Conservation (phyloP, 73 alveolate species). For the Symbiodinium pilosum region DNA sequence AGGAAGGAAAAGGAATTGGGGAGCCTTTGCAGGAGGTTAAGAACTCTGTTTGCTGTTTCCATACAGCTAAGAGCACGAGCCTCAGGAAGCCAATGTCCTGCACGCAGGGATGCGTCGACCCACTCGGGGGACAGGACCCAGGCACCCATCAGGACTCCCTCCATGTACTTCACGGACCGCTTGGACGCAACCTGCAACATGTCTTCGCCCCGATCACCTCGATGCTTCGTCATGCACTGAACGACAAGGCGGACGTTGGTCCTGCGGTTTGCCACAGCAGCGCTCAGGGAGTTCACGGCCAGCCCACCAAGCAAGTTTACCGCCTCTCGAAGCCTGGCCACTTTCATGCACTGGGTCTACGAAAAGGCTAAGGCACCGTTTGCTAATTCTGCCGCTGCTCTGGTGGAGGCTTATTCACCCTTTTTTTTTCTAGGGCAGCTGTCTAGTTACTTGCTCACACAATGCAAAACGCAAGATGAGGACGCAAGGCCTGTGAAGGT, state of each 20-base stretch:
- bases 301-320: slow-evolving; percentile 68
- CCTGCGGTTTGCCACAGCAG: not conserved
- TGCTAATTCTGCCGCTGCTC: too few species aligned
- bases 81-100: slow-evolving; percentile 71
- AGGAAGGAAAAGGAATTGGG: too few species aligned
- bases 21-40: not conserved
- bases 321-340: too few species aligned
- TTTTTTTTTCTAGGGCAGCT: too few species aligned
- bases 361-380: too few species aligned
- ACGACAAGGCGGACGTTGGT: slow-evolving; percentile 55
- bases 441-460: too few species aligned
- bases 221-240: slow-evolving; percentile 17
- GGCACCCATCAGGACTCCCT: slow-evolving; percentile 68
- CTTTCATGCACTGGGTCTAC: too few species aligned
- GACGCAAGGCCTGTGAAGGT: slow-evolving; percentile 22
- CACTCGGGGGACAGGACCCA: slow-evolving; percentile 88
- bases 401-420: too few species aligned
- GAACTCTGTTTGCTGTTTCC: not conserved
- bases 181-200: slow-evolving; percentile 21
- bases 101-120: slow-evolving; percentile 53
- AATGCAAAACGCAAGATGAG: too few species aligned
- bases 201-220: not conserved
- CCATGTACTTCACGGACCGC: slow-evolving; percentile 77
- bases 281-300: not conserved
- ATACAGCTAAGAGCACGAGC: not conserved